A percentile compares a stretch with the other conserved stretches of the same genome.
These are phyloP conservation scores for Phytopythium mirpurense DNA, from an alignment of 352 stramenopile genomes.

Conservation along the genomic window DNA sequence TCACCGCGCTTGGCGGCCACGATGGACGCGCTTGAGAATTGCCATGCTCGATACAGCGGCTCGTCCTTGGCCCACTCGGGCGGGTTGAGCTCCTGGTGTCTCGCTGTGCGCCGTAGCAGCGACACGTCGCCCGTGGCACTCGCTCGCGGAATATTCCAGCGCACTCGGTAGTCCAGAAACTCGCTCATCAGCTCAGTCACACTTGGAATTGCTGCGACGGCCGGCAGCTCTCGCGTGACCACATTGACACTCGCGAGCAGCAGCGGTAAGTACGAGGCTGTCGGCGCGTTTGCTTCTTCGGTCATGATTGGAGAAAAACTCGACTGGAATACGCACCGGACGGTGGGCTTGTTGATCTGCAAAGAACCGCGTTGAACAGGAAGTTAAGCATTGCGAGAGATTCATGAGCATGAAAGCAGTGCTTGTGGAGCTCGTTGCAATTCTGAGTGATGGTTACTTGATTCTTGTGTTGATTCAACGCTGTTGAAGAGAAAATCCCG, in stretches of 20 bases:
- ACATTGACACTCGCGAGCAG: slow-evolving; percentile 15
- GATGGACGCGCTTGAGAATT: slow-evolving; percentile 1
- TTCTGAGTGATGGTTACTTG: too few species aligned
- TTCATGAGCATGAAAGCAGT: too few species aligned
- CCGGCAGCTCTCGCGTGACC: slow-evolving; percentile 5
- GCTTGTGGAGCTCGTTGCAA: too few species aligned
- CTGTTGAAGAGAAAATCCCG: too few species aligned
- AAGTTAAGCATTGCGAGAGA: too few species aligned
- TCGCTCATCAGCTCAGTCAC: background rate
- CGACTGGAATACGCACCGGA: too few species aligned
- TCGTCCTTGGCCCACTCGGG: slow-evolving; percentile 1
- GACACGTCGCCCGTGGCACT: slow-evolving; percentile 4
- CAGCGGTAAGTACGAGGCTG: background rate
- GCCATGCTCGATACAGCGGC: slow-evolving; percentile 4
- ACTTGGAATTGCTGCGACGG: slow-evolving; percentile 11
- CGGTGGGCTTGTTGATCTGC: too few species aligned
- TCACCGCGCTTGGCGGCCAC: slow-evolving; percentile 4
- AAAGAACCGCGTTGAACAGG: too few species aligned
- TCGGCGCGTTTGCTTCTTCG: background rate
- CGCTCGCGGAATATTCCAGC: background rate
- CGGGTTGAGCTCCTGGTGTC: background rate
- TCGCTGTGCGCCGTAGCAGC: slow-evolving; percentile 16
- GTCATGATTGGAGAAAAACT: background rate
- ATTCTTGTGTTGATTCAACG: too few species aligned
- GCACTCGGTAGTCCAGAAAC: slow-evolving; percentile 1